A percentile compares a stretch with the other conserved stretches of the same genome.
phyloP scores from a whole-genome alignment of 768 basidiomycete genomes.

The Pleurotus djamor region DNA sequence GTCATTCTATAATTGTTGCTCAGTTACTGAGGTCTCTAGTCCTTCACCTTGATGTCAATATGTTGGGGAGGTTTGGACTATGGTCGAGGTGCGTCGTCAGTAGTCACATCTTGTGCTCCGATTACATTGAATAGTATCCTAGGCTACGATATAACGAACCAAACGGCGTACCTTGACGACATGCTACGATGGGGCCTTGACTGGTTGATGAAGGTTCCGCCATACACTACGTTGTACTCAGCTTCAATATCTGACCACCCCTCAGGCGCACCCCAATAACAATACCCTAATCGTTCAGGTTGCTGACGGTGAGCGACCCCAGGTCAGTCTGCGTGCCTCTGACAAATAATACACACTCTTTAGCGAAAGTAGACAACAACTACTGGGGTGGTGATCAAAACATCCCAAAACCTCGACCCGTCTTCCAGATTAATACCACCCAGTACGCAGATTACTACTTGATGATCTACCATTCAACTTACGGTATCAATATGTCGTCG shows the following conservation, averaged over 20 bases:
- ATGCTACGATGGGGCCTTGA: constrained; percentile 90
- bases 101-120: too few relatives aligned
- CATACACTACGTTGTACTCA: constrained; percentile 1
- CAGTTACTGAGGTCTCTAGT: constrained; percentile 33
- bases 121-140: neutral
- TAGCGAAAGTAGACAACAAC: constrained; percentile 62
- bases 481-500: neutral
- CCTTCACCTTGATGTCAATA: constrained; percentile 80
- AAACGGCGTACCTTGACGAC: constrained; percentile 88
- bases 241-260: neutral
- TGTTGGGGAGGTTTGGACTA: constrained; percentile 91
- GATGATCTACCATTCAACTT: neutral
- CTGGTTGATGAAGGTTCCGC: constrained; percentile 82
- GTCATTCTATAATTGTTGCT: neutral
- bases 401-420: constrained; percentile 73
- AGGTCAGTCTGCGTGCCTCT: neutral
- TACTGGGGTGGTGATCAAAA: constrained; percentile 90
- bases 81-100: constrained; percentile 57
- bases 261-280: constrained; percentile 75
- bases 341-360: neutral
- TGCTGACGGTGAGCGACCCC: constrained; percentile 47
- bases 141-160: constrained; percentile 85
- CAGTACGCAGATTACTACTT: constrained; percentile 19
- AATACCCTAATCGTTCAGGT: constrained; percentile 78
- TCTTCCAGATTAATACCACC: constrained; percentile 76